Evolutionary conservation across 129 eudicot species (phyloP).

Genomic region (Artemisia argyi): DNA sequence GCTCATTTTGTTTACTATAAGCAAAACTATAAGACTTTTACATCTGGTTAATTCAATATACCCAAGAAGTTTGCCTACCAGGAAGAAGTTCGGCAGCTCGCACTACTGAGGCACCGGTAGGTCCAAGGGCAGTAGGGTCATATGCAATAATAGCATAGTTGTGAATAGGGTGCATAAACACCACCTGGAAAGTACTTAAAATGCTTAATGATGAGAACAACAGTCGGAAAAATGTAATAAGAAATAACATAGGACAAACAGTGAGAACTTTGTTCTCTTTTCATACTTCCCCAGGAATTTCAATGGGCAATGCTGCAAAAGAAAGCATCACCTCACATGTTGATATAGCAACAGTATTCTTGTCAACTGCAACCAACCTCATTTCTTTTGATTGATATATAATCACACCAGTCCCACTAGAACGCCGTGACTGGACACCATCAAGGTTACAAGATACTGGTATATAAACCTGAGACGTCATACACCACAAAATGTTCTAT

Average conservation of each 20-base stretch:
- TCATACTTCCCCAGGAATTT: constrained; percentile 87
- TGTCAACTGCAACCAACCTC: constrained; percentile 91
- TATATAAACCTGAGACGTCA: constrained; percentile 40
- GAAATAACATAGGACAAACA: background rate
- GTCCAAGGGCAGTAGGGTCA: constrained; percentile 84
- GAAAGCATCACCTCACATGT: constrained; percentile 92
- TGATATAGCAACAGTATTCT: constrained; percentile 85
- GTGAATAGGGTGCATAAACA: constrained; percentile 92
- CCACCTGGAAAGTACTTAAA: constrained; percentile 52
- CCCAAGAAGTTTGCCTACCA: constrained; percentile 40
- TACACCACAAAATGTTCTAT: background rate
- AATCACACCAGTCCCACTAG: constrained; percentile 88
- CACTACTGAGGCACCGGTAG: constrained; percentile 70
- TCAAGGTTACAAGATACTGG: constrained; percentile 93
- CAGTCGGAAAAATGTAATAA: background rate
- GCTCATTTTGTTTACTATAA: no score
- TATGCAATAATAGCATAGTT: constrained; percentile 89
- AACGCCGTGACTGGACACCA: constrained; percentile 89
- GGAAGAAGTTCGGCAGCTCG: constrained; percentile 94
- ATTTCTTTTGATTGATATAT: constrained; percentile 78
- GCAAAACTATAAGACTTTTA: background rate
- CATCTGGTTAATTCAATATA: background rate
- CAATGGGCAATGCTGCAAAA: constrained; percentile 97
- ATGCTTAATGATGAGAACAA: constrained; percentile 3
- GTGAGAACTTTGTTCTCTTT: background rate